phyloP scores from a whole-genome alignment of 371 early-diverging fungal species.

The Apophysomyces ossiformis region DNA sequence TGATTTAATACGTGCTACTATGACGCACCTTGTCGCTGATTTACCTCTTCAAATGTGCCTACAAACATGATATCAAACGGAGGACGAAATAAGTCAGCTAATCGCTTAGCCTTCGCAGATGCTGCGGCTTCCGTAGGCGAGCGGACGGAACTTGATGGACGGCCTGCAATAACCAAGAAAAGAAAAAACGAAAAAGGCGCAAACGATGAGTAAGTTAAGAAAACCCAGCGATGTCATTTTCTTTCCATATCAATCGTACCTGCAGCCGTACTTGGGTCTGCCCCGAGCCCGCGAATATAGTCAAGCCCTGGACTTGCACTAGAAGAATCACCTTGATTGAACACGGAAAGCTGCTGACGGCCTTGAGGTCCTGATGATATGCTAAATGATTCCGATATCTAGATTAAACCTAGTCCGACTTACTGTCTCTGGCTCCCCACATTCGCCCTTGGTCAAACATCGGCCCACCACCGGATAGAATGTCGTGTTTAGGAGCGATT shows the following conservation, averaged over 20 bases:
- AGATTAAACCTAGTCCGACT: not conserved
- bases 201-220: not conserved
- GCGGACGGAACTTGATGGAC: not conserved
- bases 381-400: not conserved
- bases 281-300: slow-evolving; percentile 24
- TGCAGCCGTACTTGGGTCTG: slow-evolving; percentile 17
- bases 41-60: slow-evolving; percentile 76
- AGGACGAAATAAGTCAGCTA: slow-evolving; percentile 83
- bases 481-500: slow-evolving; percentile 76
- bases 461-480: slow-evolving; percentile 60
- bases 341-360: slow-evolving; percentile 35
- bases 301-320: slow-evolving; percentile 36
- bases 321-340: slow-evolving; percentile 57
- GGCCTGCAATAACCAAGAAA: not conserved
- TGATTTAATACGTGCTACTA: not conserved
- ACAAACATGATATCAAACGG: slow-evolving; percentile 88
- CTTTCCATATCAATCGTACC: not conserved
- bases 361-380: slow-evolving; percentile 1
- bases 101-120: slow-evolving; percentile 49
- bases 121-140: not conserved
- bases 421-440: slow-evolving; percentile 13
- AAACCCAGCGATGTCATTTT: not conserved
- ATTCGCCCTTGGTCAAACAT: slow-evolving; percentile 15
- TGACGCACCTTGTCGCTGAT: not conserved
- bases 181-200: not conserved